Evolutionary conservation across 345 rosid species (phyloP).

Genomic region (Arabidopsis suecica): DNA sequence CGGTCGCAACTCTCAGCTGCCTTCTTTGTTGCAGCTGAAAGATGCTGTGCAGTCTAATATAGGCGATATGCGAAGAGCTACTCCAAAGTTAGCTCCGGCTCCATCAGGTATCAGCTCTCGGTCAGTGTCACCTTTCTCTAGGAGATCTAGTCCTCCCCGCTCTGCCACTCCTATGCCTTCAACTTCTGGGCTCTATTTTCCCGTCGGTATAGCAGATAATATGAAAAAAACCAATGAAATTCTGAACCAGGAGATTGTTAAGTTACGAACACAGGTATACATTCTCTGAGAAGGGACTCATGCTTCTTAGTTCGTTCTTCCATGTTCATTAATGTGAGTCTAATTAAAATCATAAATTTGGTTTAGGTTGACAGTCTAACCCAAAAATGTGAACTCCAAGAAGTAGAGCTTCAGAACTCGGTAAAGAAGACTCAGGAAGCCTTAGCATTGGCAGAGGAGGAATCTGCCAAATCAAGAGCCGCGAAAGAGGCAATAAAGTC

Average conservation of each 20-base stretch:
- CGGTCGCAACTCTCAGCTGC: conserved; percentile 75
- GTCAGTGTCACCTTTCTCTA: conserved; percentile 94
- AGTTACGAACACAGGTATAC: conserved; percentile 85
- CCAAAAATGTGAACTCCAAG: conserved; percentile 83
- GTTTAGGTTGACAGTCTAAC: conserved; percentile 81
- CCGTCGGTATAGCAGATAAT: conserved; percentile 81
- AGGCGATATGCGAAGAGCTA: conserved; percentile 64
- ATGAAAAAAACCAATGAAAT: conserved; percentile 91
- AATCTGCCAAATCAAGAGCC: conserved; percentile 87
- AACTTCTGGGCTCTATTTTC: conserved; percentile 87
- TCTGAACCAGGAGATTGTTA: conserved; percentile 88
- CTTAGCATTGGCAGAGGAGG: conserved; percentile 71
- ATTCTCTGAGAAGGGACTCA: conserved; percentile 20
- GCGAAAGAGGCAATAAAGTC: conserved; percentile 97
- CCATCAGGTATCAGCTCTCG: conserved; percentile 88
- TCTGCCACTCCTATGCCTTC: conserved; percentile 96
- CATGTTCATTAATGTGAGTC: conserved; percentile 17
- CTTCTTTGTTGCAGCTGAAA: conserved; percentile 86
- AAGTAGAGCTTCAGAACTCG: conserved; percentile 82
- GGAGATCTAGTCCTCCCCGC: conserved; percentile 96
- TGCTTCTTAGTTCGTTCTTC: conserved; percentile 4
- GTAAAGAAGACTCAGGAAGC: conserved; percentile 88
- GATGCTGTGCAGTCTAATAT: conserved; percentile 77
- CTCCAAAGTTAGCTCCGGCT: conserved; percentile 74
- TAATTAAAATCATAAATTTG: conserved; percentile 33